Evolutionary conservation across 192 early-diverging fungal genomes (phyloP).

Genomic region (Backusella liffmaniae): DNA sequence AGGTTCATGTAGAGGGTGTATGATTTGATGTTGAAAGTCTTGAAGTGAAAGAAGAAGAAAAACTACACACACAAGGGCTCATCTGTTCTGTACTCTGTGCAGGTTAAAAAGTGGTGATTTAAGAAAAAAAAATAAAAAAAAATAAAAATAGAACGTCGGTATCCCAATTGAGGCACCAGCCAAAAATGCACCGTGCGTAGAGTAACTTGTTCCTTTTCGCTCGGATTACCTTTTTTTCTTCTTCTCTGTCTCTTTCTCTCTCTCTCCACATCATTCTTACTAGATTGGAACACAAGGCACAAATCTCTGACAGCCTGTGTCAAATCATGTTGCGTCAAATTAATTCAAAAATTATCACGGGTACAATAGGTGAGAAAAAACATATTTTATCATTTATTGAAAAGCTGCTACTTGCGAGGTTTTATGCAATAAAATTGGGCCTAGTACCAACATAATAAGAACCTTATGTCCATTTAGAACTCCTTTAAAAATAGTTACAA

Average conservation of each 20-base stretch:
- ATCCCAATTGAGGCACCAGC: conserved; percentile 1
- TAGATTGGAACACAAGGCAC: conserved; percentile 1
- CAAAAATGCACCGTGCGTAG: conserved; percentile 6
- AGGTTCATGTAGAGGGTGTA: background rate
- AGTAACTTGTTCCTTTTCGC: background rate
- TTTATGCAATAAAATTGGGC: background rate
- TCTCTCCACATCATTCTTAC: background rate
- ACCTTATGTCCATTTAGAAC: background rate
- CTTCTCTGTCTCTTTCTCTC: background rate
- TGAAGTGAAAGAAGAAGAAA: background rate
- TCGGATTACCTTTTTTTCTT: background rate
- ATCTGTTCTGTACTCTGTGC: conserved; percentile 7
- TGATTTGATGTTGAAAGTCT: background rate
- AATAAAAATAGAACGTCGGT: conserved; percentile 4
- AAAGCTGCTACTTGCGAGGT: background rate
- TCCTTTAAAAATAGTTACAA: background rate
- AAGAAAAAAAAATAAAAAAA: conserved; percentile 15
- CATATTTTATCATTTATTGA: background rate
- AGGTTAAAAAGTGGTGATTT: background rate
- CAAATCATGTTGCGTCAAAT: conserved; percentile 2
- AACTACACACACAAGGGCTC: background rate
- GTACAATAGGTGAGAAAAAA: conserved; percentile 5
- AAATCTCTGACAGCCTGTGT: background rate
- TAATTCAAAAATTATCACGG: background rate
- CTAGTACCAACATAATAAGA: background rate